Evolutionary conservation across 441 rosid species (phyloP).

Genomic region (Biscutella laevigata): DNA sequence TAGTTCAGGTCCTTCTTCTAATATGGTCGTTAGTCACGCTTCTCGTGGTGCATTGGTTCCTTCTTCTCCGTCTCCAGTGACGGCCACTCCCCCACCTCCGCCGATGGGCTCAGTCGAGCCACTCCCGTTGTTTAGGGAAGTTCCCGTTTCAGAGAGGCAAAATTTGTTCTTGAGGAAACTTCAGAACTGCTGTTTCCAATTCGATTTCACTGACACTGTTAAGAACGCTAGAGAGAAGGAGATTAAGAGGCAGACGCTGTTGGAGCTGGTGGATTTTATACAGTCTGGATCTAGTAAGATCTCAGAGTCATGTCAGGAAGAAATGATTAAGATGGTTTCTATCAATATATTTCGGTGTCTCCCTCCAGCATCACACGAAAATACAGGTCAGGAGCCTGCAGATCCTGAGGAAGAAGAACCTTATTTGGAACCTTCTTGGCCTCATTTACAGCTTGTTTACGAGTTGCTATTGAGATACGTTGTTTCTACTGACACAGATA

Average conservation of each 20-base stretch:
- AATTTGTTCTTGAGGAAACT: slow-evolving; percentile 62
- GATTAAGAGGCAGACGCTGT: slow-evolving; percentile 69
- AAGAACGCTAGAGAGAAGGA: slow-evolving; percentile 69
- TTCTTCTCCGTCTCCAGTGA: slow-evolving; percentile 16
- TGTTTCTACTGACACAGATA: slow-evolving; percentile 62
- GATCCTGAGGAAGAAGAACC: slow-evolving; percentile 96
- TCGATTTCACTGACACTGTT: slow-evolving; percentile 53
- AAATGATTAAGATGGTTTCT: slow-evolving; percentile 70
- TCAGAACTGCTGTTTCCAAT: slow-evolving; percentile 66
- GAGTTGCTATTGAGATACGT: slow-evolving; percentile 62
- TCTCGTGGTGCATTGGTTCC: slow-evolving; percentile 39
- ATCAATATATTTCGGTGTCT: slow-evolving; percentile 65
- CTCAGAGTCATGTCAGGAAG: slow-evolving; percentile 74
- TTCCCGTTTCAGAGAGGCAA: slow-evolving; percentile 56
- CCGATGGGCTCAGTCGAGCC: slow-evolving; percentile 51
- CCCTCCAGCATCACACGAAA: slow-evolving; percentile 74
- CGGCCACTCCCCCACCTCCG: slow-evolving; percentile 39
- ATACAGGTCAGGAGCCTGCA: slow-evolving; percentile 63
- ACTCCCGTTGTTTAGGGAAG: slow-evolving; percentile 66
- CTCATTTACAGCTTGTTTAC: slow-evolving; percentile 81
- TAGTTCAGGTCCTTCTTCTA: slow-evolving; percentile 32
- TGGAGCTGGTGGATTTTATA: slow-evolving; percentile 76
- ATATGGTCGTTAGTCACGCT: slow-evolving; percentile 62
- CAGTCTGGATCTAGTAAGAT: slow-evolving; percentile 81
- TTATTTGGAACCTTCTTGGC: slow-evolving; percentile 80